Conservation (phyloP, 1,284 basidiomycete genomes). For the Leccinum angustisporum region DNA sequence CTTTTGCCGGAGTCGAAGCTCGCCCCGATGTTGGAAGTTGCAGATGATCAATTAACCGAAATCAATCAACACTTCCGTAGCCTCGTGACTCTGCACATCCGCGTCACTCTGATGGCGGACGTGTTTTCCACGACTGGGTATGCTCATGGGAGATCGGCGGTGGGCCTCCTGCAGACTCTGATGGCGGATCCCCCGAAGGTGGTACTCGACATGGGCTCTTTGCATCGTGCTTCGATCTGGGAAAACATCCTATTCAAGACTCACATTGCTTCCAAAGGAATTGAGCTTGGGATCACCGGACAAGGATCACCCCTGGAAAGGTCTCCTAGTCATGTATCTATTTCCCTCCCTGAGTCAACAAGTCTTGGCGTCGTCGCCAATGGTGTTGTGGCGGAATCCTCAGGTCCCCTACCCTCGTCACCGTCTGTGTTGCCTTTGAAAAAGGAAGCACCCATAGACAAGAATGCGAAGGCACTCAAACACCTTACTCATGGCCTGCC, state of each 20-base stretch:
- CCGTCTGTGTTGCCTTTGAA: slow-evolving; percentile 36
- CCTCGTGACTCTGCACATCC: slow-evolving; percentile 77
- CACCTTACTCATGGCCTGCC: slow-evolving; percentile 83
- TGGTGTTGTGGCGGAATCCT: slow-evolving; percentile 38
- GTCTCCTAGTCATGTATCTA: slow-evolving; percentile 42
- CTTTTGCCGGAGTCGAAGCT: slow-evolving; percentile 58
- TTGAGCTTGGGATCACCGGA: slow-evolving; percentile 41
- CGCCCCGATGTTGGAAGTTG: slow-evolving; percentile 52
- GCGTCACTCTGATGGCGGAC: slow-evolving; percentile 84
- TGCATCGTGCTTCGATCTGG: slow-evolving; percentile 87
- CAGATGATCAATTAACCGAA: slow-evolving; percentile 47
- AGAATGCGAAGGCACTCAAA: slow-evolving; percentile 77
- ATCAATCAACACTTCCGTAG: slow-evolving; percentile 74
- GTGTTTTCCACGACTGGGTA: slow-evolving; percentile 86
- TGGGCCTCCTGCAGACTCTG: slow-evolving; percentile 75
- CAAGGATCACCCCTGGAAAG: slow-evolving; percentile 45
- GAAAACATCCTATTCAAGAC: slow-evolving; percentile 81
- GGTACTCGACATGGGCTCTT: slow-evolving; percentile 72
- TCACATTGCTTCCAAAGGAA: slow-evolving; percentile 53
- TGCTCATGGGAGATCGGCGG: slow-evolving; percentile 77
- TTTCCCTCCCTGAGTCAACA: slow-evolving; percentile 41
- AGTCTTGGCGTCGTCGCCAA: slow-evolving; percentile 36
- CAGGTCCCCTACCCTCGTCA: slow-evolving; percentile 20
- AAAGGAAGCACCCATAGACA: slow-evolving; percentile 48
- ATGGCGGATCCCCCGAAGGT: slow-evolving; percentile 68